Evolutionary conservation across 1,284 basidiomycete species (phyloP), one percentile per base, ranked within the genome.

Genomic region (Trametes pubescens): DNA sequence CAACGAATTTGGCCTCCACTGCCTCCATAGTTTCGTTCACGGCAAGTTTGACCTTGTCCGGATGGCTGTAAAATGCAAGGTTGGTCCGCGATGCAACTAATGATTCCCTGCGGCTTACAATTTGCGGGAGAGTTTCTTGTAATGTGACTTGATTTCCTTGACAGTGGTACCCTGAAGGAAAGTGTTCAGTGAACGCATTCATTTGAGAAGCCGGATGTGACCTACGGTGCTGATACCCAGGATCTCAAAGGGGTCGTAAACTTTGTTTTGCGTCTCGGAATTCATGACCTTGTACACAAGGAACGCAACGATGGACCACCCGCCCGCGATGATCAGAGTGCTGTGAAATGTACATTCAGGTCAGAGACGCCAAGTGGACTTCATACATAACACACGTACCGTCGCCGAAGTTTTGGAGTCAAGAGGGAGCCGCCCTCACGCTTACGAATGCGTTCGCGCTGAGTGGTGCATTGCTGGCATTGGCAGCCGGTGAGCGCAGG

Each of bases 231-330:
- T 82, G 65, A 99, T 87, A 26, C 93, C 96, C 32, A 99, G 85
- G 72, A 99, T 97, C 73, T 95, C 90, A 72, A 97, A 99, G 0
- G 98, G 98, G 76, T 99, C 89, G 77, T 99, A 99, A 5, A 96
- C 78, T 66, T 88, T 90, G 77, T 81, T 88, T 49, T 92, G 90
- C 46, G 81, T 68, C 70, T 84, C 80, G 66, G 86, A 79, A 67
- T 82, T 83, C n/a, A 86, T 81, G 57, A 89, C 87, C 73, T 86
- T 85, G 77, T 90, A 90, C 9, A 81, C 84, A 55, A 97, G 79
- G 73, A 85, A 89, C 13, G 80, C 89, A 60, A 96, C 88, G 3
- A 88, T 67, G 3, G 82, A 79, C 96, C 96, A 99, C 59, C 95
- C 95, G 18, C 83, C 76, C 32, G 88, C 65, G 14, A 96, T 79